Conservation (phyloP, 805 yeast genomes). For the Saturnispora hagleri region DNA sequence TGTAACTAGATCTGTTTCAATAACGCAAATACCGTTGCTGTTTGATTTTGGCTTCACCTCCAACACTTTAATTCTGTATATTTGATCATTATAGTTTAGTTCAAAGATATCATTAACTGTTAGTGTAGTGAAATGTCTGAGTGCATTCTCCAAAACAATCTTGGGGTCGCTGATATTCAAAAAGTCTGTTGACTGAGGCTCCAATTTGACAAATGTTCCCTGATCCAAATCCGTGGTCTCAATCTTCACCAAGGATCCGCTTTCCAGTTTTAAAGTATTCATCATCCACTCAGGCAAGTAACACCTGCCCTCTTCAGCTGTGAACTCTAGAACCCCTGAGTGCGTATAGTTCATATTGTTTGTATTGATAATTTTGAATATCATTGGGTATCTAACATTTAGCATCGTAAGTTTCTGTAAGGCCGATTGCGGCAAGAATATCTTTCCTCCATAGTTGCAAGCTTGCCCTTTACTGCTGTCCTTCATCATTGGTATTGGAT, state of each 20-base stretch:
- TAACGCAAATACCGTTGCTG: slow-evolving; percentile 74
- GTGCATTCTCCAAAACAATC: slow-evolving; percentile 89
- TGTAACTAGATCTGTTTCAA: slow-evolving; percentile 93
- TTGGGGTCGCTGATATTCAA: slow-evolving; percentile 91
- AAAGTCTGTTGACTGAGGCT: slow-evolving; percentile 92
- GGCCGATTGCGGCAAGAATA: slow-evolving; percentile 89
- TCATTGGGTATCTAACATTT: slow-evolving; percentile 93
- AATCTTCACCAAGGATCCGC: slow-evolving; percentile 76
- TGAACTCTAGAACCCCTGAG: slow-evolving; percentile 92
- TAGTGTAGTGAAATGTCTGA: slow-evolving; percentile 82
- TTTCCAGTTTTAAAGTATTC: slow-evolving; percentile 57
- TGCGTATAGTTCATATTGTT: slow-evolving; percentile 53
- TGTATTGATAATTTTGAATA: slow-evolving; percentile 71
- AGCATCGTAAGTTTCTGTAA: slow-evolving; percentile 80
- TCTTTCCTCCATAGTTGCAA: slow-evolving; percentile 91
- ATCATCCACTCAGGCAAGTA: slow-evolving; percentile 97
- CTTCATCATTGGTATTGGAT: slow-evolving; percentile 87
- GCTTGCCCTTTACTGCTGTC: slow-evolving; percentile 61
- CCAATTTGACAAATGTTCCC: slow-evolving; percentile 84
- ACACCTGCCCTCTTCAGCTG: slow-evolving; percentile 94
- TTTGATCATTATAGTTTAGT: slow-evolving; percentile 69
- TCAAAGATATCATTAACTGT: slow-evolving; percentile 80
- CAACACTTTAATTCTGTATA: slow-evolving; percentile 71
- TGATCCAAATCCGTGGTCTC: slow-evolving; percentile 70
- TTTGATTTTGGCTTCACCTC: slow-evolving; percentile 75